Evolutionary conservation across 306 rosid species (phyloP), one percentile per base, ranked within the genome.

Genomic region (Calophaca sinica): DNA sequence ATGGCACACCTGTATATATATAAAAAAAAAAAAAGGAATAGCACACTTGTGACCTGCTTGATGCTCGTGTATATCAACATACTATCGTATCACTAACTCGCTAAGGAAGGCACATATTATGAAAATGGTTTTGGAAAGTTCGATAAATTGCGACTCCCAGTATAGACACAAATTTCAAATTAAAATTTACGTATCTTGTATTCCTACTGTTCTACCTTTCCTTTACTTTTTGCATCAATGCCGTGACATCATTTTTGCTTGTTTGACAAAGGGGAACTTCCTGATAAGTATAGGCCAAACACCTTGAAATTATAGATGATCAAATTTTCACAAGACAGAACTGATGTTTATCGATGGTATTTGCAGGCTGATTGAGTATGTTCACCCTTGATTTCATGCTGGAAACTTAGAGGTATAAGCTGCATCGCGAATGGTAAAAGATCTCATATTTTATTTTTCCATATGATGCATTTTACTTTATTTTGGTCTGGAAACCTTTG

Each of bases 331-430:
- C 12, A 39, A 32, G 48, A 64, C 50, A 39, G 70, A 66, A 62
- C 49, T 85, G 78, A 83, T 76, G 33, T 66, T 76, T 46, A 29
- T 69, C 35, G 72, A 13, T 78, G 55, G 36, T 69, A 35, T 83
- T 55, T 90, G 86, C 88, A 93, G 98, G 96, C 88, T 70, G 88
- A 93, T 6, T 90, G 83, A 85, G 63, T 73, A 62, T 10, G 45
- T 68, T 64, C 50, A 64, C 73, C 80, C 73, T 60, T 64, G 82
- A 81, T 54, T 75, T 81, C 70, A 72, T 70, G 72, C 67, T 69
- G 78, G 67, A 62, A 62, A 59, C 45, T 83, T 81, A 39, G 87
- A 93, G 96, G 97, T 93, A 88, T 82, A 73, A 55, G 53, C 50
- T 75, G 72, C 67, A 51, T 13, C 63, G 11, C 60, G 72, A 65